Evolutionary conservation across 1,284 basidiomycete genomes (phyloP), one percentile per base, ranked within the genome.

Genomic region (Tetrapyrgos nigripes): DNA sequence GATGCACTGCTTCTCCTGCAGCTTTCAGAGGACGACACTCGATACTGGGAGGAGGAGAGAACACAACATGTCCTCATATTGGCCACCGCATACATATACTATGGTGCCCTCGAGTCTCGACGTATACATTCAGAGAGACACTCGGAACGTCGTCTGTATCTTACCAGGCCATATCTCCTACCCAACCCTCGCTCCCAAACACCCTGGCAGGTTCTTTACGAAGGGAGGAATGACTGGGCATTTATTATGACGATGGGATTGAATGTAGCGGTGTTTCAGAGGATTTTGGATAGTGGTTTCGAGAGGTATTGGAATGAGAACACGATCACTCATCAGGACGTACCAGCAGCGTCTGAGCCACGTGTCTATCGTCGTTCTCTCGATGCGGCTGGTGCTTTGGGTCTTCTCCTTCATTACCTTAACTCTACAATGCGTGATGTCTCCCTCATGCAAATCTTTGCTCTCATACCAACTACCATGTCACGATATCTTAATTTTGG

Each of bases 191-290:
- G 73, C 1, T 2, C 24, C 0, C 59, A 57, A 6, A 79, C 77
- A 11, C 72, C 78, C 19, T 81, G 78, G 78, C 73, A 76, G 47
- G 21, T 23, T 0, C 69, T 80, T 0, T 74, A 67, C 47, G 24
- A 59, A 0, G 70, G 68, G 46, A 60, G 57, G 11, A 70, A 69
- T 62, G 74, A 82, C 57, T 62, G 72, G 0, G 81, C 78, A 5
- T 83, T 73, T 59, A 80, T 83, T 45, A 81, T 78, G 0, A 81
- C 77, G 0, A 82, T 83, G 79, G 79, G 80, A 0, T 62, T 83
- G 48, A 72, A 82, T 70, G 70, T 73, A 0, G 11, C 14, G 14
- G 29, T 35, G 28, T 51, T 51, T n/a, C 3, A 29, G 31, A 33
- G 8, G 31, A 33, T 33, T 33, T 14, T 33, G 31, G 8, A 33